Conservation (phyloP, 1,284 basidiomycete species). For the Volvariella volvacea region DNA sequence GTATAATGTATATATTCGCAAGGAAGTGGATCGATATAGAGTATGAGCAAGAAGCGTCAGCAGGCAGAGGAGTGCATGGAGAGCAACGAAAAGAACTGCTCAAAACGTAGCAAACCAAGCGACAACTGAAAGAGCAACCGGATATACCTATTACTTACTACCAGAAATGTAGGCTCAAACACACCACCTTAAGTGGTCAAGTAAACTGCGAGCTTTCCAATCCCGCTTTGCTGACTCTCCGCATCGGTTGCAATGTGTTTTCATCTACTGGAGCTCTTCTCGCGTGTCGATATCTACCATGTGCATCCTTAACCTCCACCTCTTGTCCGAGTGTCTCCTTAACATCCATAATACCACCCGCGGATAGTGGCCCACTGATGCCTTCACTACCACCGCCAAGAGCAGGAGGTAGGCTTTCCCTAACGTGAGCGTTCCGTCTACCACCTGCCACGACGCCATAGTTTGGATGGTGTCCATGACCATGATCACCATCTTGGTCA, state of each 20-base stretch:
- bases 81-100: no score
- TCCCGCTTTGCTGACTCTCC: conserved; percentile 85
- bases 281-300: conserved; percentile 79
- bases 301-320: conserved; percentile 77
- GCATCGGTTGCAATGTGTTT: conserved; percentile 77
- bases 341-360: conserved; percentile 31
- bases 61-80: no score
- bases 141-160: no score
- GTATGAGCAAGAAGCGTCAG: no score
- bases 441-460: conserved; percentile 32
- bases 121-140: no score
- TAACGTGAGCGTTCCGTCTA: conserved; percentile 47
- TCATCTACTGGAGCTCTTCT: conserved; percentile 81
- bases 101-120: no score
- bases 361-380: conserved; percentile 28
- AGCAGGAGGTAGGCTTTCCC: conserved; percentile 74
- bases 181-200: neutral
- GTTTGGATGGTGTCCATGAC: conserved; percentile 25
- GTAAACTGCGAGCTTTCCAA: conserved; percentile 51
- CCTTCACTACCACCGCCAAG: conserved; percentile 18
- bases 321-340: conserved; percentile 63
- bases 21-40: no score
- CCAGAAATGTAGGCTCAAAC: no score
- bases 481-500: conserved; percentile 18
- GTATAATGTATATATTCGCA: no score